Conservation (phyloP, 2,329 filamentous ascomycete genomes). For the Pseudogymnoascus sp. region DNA sequence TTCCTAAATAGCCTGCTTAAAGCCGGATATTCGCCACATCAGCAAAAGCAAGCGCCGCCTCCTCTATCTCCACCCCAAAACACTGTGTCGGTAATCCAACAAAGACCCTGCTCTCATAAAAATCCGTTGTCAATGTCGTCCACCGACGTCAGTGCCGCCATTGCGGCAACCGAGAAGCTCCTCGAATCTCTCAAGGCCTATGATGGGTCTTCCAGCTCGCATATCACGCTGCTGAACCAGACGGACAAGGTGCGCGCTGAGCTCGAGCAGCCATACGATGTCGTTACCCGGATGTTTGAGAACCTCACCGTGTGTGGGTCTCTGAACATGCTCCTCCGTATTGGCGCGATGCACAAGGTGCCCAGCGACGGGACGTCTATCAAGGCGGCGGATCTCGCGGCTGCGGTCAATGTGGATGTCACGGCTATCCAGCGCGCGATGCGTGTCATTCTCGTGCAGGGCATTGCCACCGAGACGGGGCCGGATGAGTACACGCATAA, state of each 20-base stretch:
- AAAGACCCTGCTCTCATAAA: neutral
- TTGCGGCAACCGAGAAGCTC: conserved; percentile 15
- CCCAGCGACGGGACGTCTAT: conserved; percentile 13
- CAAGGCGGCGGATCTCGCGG: conserved; percentile 18
- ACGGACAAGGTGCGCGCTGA: conserved; percentile 14
- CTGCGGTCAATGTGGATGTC: conserved; percentile 23
- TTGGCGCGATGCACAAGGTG: conserved; percentile 17
- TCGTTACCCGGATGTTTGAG: conserved; percentile 18
- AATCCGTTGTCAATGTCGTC: neutral
- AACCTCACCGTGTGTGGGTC: conserved; percentile 17
- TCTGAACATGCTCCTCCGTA: conserved; percentile 18
- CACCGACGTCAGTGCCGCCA: neutral
- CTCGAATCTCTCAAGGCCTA: conserved; percentile 16
- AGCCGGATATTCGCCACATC: neutral
- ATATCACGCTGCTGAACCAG: conserved; percentile 15
- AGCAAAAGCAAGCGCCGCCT: neutral
- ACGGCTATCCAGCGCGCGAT: conserved; percentile 28
- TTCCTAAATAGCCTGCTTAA: neutral
- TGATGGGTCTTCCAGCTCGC: conserved; percentile 14
- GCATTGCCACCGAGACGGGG: conserved; percentile 25
- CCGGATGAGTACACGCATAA: conserved; percentile 29
- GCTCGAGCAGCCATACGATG: conserved; percentile 17
- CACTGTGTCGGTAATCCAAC: conserved; percentile 2
- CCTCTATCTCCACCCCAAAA: neutral
- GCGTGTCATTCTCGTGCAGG: conserved; percentile 26